Conservation (phyloP, 768 basidiomycete genomes). For the Holtermanniella nyarrowii region DNA sequence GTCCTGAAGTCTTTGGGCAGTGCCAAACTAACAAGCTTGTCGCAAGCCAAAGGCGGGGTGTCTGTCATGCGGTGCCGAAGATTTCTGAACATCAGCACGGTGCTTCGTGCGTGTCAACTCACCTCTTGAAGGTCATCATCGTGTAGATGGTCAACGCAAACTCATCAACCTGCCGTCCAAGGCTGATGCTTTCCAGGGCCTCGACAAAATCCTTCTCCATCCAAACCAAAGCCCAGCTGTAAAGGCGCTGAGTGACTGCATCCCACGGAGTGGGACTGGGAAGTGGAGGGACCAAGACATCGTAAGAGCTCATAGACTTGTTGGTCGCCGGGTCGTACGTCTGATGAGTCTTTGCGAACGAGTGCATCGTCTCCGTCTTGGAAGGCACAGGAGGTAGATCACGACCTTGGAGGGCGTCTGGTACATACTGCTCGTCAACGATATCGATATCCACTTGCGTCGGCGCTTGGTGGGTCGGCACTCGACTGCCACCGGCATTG, state of each 20-base stretch:
- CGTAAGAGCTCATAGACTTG: not conserved
- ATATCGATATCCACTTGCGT: constrained; percentile 15
- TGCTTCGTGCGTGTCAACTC: constrained; percentile 1
- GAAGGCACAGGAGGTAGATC: constrained; percentile 18
- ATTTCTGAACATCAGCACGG: constrained; percentile 3
- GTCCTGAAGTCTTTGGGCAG: not conserved
- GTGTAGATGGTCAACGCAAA: constrained; percentile 37
- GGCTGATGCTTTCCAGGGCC: constrained; percentile 29
- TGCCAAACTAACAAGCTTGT: constrained; percentile 25
- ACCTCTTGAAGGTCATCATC: constrained; percentile 39
- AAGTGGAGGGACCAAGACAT: constrained; percentile 9
- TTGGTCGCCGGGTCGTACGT: not conserved
- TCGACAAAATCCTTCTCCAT: constrained; percentile 30
- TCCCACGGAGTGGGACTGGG: constrained; percentile 32
- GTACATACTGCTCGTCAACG: constrained; percentile 1
- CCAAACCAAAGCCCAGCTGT: constrained; percentile 39
- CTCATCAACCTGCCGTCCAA: constrained; percentile 36
- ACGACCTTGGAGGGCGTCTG: constrained; percentile 6
- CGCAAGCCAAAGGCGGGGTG: constrained; percentile 25
- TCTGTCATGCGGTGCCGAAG: constrained; percentile 25
- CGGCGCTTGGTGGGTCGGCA: constrained; percentile 4
- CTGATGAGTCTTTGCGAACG: constrained; percentile 1
- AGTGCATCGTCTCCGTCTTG: constrained; percentile 8
- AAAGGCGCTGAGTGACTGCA: constrained; percentile 34
- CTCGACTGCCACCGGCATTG: constrained; percentile 11